These are phyloP conservation scores for Davidsoniella australis DNA, from an alignment of 2,329 filamentous ascomycete species.

Conservation along the genomic window DNA sequence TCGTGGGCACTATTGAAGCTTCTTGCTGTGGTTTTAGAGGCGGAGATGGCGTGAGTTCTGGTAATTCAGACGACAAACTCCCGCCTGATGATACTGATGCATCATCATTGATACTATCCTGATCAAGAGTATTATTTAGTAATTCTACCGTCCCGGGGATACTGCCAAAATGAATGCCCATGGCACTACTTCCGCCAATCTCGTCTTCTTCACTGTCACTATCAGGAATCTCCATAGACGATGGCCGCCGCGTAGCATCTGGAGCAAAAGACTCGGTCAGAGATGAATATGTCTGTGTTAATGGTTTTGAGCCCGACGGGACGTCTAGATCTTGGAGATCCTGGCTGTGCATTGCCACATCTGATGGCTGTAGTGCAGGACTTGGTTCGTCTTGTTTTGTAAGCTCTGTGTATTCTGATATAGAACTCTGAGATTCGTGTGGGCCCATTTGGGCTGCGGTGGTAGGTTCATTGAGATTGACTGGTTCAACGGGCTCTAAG, in stretches of 20 bases:
- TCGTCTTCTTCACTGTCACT: constrained; percentile 8
- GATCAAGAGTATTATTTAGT: not conserved
- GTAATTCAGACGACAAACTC: not conserved
- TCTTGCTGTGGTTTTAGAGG: not conserved
- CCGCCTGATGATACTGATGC: not conserved
- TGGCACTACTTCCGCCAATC: not conserved
- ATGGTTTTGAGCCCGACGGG: not conserved
- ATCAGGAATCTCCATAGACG: constrained; percentile 10
- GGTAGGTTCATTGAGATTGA: not conserved
- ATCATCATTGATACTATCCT: not conserved
- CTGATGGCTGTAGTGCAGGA: too few relatives aligned
- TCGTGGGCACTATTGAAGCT: not conserved
- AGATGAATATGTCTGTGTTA: not conserved
- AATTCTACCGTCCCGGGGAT: not conserved
- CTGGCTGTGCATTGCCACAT: too few relatives aligned
- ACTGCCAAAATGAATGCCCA: not conserved
- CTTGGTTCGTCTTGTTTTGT: too few relatives aligned
- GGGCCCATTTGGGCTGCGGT: too few relatives aligned
- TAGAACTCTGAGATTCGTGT: too few relatives aligned
- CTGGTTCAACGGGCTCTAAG: not conserved
- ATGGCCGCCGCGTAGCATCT: not conserved
- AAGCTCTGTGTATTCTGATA: too few relatives aligned
- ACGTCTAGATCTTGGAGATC: too few relatives aligned
- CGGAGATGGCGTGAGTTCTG: not conserved
- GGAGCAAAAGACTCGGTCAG: not conserved